A percentile compares a stretch with the other conserved stretches of the same genome.
Conservation (phyloP, 2,329 filamentous ascomycete species). For the Westerdykella sp. region DNA sequence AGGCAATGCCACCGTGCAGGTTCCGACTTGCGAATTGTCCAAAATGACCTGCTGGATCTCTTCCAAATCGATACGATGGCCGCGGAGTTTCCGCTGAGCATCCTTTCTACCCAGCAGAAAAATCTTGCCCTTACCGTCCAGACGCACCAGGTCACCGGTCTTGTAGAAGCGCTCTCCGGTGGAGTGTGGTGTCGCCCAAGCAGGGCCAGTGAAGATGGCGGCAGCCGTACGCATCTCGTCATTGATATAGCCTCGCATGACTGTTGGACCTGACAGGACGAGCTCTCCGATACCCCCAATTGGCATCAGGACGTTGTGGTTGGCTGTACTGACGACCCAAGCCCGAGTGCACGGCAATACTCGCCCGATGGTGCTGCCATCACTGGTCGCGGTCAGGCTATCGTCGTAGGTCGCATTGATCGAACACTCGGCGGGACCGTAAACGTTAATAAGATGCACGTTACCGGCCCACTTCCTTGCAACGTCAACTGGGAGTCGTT, state of each 20-base stretch:
- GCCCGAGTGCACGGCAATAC: conserved; percentile 1
- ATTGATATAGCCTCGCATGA: too few relatives aligned
- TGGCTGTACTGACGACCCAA: conserved; percentile 20
- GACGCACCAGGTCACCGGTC: conserved; percentile 45
- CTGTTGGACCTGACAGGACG: too few relatives aligned
- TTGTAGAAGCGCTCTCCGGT: conserved; percentile 45
- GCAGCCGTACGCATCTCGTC: conserved; percentile 18
- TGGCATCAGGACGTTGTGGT: conserved; percentile 14
- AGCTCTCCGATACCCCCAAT: conserved; percentile 3
- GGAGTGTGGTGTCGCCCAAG: conserved; percentile 40
- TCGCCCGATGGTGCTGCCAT: too few relatives aligned
- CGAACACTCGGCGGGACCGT: conserved; percentile 14
- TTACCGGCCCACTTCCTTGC: conserved; percentile 6
- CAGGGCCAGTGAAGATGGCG: conserved; percentile 46
- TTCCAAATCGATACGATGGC: conserved; percentile 9
- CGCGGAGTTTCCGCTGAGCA: conserved; percentile 9
- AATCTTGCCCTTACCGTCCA: too few relatives aligned
- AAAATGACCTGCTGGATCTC: conserved; percentile 8
- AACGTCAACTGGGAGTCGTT: conserved; percentile 4
- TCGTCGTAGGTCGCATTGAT: neutral
- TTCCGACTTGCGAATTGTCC: too few relatives aligned
- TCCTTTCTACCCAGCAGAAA: conserved; percentile 1
- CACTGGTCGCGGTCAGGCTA: too few relatives aligned
- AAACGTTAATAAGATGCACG: conserved; percentile 10
- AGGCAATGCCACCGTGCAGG: too few relatives aligned